Evolutionary conservation across 1,139 yeast species (phyloP).

Genomic region (Pichia sp.): DNA sequence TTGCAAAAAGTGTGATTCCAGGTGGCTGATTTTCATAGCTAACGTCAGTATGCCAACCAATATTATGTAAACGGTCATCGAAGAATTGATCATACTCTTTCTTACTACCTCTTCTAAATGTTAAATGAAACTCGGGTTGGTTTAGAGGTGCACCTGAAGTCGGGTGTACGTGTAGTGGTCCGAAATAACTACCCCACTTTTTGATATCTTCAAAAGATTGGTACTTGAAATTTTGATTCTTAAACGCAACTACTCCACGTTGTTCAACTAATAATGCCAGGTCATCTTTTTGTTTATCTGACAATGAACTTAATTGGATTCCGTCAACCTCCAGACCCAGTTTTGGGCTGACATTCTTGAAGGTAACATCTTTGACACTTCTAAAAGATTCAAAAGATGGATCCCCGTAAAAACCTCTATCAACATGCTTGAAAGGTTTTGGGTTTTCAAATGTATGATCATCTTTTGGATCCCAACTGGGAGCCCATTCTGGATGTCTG

Average conservation of each 20-base stretch:
- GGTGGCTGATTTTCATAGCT: slow-evolving; percentile 72
- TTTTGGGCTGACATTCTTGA: slow-evolving; percentile 50
- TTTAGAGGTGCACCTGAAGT: slow-evolving; percentile 65
- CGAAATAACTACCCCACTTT: slow-evolving; percentile 58
- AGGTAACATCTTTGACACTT: slow-evolving; percentile 32
- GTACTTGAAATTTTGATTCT: slow-evolving; percentile 60
- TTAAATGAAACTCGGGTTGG: slow-evolving; percentile 58
- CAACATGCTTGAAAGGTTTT: slow-evolving; percentile 46
- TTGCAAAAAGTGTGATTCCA: slow-evolving; percentile 57
- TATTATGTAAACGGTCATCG: slow-evolving; percentile 35
- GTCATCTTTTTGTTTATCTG: slow-evolving; percentile 55
- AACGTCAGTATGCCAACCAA: slow-evolving; percentile 65
- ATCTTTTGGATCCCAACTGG: slow-evolving; percentile 44
- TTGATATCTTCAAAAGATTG: slow-evolving; percentile 43
- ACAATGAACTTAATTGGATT: slow-evolving; percentile 52
- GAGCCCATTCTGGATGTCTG: slow-evolving; percentile 41
- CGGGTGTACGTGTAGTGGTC: slow-evolving; percentile 70
- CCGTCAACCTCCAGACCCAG: slow-evolving; percentile 62
- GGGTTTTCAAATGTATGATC: slow-evolving; percentile 41
- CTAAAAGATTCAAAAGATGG: slow-evolving; percentile 50
- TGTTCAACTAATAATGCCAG: slow-evolving; percentile 61
- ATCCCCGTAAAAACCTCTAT: slow-evolving; percentile 57
- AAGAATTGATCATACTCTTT: slow-evolving; percentile 36
- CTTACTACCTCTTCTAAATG: slow-evolving; percentile 50
- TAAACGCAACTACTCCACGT: slow-evolving; percentile 65